Base-by-base conservation (phyloP, 2,329 filamentous ascomycete species). In the Colletotrichum lini region DNA sequence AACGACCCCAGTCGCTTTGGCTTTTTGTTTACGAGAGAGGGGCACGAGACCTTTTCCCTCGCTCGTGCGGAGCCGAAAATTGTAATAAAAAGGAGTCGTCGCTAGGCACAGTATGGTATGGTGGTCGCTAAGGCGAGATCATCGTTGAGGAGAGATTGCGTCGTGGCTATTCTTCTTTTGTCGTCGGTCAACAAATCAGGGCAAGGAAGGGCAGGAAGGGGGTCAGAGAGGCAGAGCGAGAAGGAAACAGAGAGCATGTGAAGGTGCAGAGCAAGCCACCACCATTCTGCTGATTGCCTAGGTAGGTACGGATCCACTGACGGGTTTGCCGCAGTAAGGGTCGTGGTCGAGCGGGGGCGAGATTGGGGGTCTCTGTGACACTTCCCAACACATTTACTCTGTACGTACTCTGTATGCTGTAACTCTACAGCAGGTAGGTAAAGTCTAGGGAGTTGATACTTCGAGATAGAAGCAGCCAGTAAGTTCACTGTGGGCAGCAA, bases 11-110 rank as follows among this genome's bases (percentile, higher is more conserved):
- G 30, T 35, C 30, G 30, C 30, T 35, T 35, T 35, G 30, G 30
- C 30, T 35, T 35, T 8, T 44, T 42, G 52, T 42, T 53, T 58
- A 53, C 6, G 52, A 50, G 45, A n/a, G 52, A 56, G 35, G 65
- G 68, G 68, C 68, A 71, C 68, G 67, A 66, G 68, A 71, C 68
- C 68, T 63, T 30, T 68, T 71, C 45, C 65, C 58, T 59, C 68
- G 57, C 68, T 72, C 49, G 66, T 65, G 70, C 54, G 60, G 49
- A 62, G 50, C 61, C 63, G 35, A 54, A 70, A 62, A 26, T 49
- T 26, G n/a, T 42, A 38, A 38, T 49, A 62, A 53, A 52, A 56
- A 23, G 30, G 30, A 21, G 8, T 21, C 9, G 54, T 61, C 63
- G 56, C 67, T 70, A 54, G 42, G 30, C 26, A 5, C n/a, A 62